Conservation (phyloP, 2,329 filamentous ascomycete species). For the Scedosporium apiospermum region DNA sequence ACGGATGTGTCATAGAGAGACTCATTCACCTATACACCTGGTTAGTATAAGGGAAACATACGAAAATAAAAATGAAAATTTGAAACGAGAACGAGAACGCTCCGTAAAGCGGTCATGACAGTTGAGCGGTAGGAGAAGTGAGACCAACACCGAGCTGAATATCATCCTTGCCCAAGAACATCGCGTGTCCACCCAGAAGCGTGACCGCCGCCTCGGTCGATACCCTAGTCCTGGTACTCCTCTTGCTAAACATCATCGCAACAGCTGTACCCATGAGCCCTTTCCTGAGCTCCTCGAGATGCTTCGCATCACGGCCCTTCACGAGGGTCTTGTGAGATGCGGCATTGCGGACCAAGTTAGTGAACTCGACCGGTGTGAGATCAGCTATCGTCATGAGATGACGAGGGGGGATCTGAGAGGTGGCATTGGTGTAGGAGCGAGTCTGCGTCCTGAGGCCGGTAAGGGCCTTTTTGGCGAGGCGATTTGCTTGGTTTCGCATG, state of each 20-base stretch:
- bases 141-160: conserved; percentile 78
- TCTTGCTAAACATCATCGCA: conserved; percentile 95
- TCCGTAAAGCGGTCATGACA: neutral
- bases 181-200: conserved; percentile 83
- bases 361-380: conserved; percentile 69
- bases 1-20: conserved; percentile 85
- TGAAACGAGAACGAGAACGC: neutral
- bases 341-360: conserved; percentile 75
- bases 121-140: neutral
- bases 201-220: conserved; percentile 87
- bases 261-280: conserved; percentile 69
- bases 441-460: conserved; percentile 1
- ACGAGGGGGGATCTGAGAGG: conserved; percentile 39
- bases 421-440: neutral
- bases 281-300: conserved; percentile 48
- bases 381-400: conserved; percentile 91
- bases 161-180: conserved; percentile 94
- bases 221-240: conserved; percentile 84
- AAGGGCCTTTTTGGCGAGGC: conserved; percentile 2
- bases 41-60: neutral
- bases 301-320: conserved; percentile 51
- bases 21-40: conserved; percentile 64
- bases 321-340: conserved; percentile 64
- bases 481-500: conserved; percentile 3
- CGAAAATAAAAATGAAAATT: neutral